Evolutionary conservation across 176 grass and related monocot species (phyloP), one percentile per base, ranked within the genome.

Genomic region (Oryza australiensis): DNA sequence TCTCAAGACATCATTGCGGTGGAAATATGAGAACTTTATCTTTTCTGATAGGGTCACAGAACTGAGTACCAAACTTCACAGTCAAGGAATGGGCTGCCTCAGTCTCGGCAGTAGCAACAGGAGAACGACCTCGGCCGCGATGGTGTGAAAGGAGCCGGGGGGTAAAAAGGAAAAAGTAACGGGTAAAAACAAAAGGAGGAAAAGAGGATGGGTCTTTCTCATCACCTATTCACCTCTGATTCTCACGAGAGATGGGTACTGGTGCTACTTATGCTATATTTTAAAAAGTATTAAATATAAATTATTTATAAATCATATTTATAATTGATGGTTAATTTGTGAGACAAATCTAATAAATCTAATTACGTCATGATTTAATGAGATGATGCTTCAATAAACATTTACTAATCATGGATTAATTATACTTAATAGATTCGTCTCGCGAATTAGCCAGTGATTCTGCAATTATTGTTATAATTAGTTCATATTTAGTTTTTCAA

Each of bases 61-160:
- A 9, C 42, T 29, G 72, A 74, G 15, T 29, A 29, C 82, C 53
- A 84, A 80, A 70, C 87, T 85, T 89, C 76, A 64, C 16, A 70
- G 70, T 30, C 82, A 89, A 85, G 82, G 82, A 51, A 89, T 78
- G 70, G 51, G 51, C 63, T 53, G 49, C 49, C 49, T 20, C 49
- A 53, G 26, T 3, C 57, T 34, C 77, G 11, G 5, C 10, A 23
- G 53, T 75, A 70, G n/a, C 75, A 75, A 88, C n/a, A 18, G 37
- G 86, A 68, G 70, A 69, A 62, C 28, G 63, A 75, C 63, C 29
- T 5, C 33, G 34, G 32, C 57, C 69, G 48, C 32, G 0, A 57
- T 27, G 13, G 64, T 26, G 18, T 14, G 24, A 24, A 82, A 70
- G 79, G 24, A 37, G 38, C 38, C 38, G 38, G 38, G 38, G 9